These are phyloP conservation scores for Rhamnella rubrinervis DNA, from an alignment of 331 rosid genomes.

Conservation along the genomic window DNA sequence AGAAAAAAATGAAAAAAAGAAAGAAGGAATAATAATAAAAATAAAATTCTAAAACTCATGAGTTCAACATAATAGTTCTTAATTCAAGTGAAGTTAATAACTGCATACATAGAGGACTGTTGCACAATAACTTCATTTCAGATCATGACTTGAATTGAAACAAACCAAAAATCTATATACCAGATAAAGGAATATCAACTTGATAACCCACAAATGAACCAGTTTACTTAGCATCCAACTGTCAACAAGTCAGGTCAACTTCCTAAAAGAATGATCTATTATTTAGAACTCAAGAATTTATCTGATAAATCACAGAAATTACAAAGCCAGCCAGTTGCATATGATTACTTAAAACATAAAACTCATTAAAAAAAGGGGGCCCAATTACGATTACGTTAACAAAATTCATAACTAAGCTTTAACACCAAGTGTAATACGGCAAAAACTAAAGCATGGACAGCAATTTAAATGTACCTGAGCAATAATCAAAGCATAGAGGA, in stretches of 20 bases:
- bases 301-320: no score
- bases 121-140: no score
- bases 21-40: no score
- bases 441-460: background rate
- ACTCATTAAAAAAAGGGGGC: background rate
- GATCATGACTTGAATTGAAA: no score
- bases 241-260: background rate
- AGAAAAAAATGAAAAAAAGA: no score
- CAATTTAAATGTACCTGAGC: slow-evolving; percentile 43
- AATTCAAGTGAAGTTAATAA: no score
- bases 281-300: background rate
- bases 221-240: background rate
- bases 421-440: background rate
- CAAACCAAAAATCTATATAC: no score
- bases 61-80: no score
- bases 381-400: background rate
- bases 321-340: background rate
- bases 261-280: background rate
- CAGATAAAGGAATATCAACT: no score
- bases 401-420: background rate
- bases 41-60: no score
- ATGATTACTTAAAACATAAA: background rate
- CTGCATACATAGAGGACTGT: no score
- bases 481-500: slow-evolving; percentile 41
- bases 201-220: background rate